Percentiles rank a stretch among this genome's conserved stretches.
Evolutionary conservation across 2,329 filamentous ascomycete genomes (phyloP).

Genomic region (Trichoderma asperellum): DNA sequence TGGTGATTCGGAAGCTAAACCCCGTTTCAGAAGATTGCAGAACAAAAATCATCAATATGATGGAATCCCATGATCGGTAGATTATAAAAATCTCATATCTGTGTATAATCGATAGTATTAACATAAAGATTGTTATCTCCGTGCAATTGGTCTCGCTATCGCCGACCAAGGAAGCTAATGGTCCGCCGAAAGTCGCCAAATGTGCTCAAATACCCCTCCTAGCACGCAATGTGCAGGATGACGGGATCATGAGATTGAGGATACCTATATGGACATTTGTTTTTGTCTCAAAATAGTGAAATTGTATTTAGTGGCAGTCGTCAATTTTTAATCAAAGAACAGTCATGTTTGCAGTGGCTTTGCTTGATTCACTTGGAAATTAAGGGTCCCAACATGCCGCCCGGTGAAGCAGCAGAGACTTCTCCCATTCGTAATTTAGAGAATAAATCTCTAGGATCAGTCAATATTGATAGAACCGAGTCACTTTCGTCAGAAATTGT

Average conservation of each 20-base stretch:
- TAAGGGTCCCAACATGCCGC: neutral
- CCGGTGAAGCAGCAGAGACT: neutral
- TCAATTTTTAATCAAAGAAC: neutral
- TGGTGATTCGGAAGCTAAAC: neutral
- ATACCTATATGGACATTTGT: neutral
- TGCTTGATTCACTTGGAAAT: neutral
- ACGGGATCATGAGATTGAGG: neutral
- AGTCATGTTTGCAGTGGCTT: neutral
- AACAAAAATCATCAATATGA: neutral
- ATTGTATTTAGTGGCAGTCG: neutral
- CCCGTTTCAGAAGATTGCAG: neutral
- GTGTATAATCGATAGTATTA: neutral
- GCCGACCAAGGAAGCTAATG: neutral
- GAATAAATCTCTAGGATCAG: slow-evolving; percentile 10
- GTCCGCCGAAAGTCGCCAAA: neutral
- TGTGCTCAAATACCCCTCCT: slow-evolving; percentile 19
- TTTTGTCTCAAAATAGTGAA: neutral
- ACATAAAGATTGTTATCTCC: neutral
- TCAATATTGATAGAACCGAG: neutral
- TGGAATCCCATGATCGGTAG: neutral
- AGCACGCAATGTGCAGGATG: slow-evolving; percentile 26
- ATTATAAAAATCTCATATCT: neutral
- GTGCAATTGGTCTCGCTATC: neutral
- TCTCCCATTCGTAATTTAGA: neutral
- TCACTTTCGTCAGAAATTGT: neutral